A percentile compares a stretch with the other conserved stretches of the same genome.
Conservation (phyloP, 176 grass and related monocot genomes). For the Bothriochloa decipiens region DNA sequence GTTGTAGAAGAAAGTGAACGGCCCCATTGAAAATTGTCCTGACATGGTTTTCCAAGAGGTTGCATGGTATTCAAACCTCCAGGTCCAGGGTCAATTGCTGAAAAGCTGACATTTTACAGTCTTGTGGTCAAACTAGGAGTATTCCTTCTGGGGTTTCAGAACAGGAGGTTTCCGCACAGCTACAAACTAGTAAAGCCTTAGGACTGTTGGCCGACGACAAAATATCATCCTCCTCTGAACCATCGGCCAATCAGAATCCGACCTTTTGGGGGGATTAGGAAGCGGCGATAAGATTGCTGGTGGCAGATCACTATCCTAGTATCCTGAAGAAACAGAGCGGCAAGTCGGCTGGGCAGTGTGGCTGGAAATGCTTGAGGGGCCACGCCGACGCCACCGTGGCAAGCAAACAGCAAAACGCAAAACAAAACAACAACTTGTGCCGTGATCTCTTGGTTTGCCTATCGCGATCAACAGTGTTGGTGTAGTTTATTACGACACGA, state of each 20-base stretch:
- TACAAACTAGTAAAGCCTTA: neutral
- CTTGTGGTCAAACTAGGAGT: neutral
- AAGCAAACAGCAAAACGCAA: neutral
- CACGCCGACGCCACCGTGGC: neutral
- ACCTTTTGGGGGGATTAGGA: neutral
- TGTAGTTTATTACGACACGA: neutral
- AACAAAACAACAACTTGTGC: neutral
- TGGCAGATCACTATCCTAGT: slow-evolving; percentile 34
- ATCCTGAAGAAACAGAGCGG: neutral
- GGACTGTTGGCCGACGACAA: neutral
- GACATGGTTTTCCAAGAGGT: neutral
- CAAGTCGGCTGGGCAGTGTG: slow-evolving; percentile 7
- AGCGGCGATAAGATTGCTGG: neutral
- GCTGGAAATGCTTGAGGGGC: slow-evolving; percentile 1
- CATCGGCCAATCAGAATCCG: slow-evolving; percentile 30
- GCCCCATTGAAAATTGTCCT: neutral
- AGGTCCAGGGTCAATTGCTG: neutral
- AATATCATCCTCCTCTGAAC: neutral
- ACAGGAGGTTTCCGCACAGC: neutral
- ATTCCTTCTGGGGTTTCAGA: neutral
- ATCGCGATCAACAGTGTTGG: neutral
- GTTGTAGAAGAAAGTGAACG: neutral
- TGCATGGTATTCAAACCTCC: neutral
- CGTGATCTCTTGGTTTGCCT: neutral
- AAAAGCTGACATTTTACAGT: neutral